Percentiles rank a stretch among this genome's conserved stretches.
Evolutionary conservation across 768 basidiomycete genomes (phyloP).

Genomic region (Pisolithus albus): DNA sequence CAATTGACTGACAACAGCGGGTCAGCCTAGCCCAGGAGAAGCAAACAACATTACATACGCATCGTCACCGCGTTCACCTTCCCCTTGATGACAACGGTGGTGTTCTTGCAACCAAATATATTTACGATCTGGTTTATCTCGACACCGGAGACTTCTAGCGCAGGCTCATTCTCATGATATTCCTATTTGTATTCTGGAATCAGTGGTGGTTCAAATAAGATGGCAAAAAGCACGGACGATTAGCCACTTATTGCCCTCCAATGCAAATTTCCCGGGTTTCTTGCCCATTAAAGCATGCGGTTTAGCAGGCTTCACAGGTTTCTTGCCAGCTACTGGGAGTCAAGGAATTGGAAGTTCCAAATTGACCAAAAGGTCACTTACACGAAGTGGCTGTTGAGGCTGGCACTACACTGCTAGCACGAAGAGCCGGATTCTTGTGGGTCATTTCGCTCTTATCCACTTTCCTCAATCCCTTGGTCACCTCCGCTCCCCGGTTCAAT

Average conservation of each 20-base stretch:
- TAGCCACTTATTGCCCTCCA: slow-evolving; percentile 92
- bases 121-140: slow-evolving; percentile 82
- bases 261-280: slow-evolving; percentile 82
- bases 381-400: slow-evolving; percentile 29
- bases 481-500: slow-evolving; percentile 81
- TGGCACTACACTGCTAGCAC: slow-evolving; percentile 49
- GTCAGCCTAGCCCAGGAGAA: slow-evolving; percentile 2
- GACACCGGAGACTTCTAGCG: slow-evolving; percentile 65
- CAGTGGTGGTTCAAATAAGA: not conserved
- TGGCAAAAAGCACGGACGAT: slow-evolving; percentile 49
- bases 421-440: slow-evolving; percentile 91
- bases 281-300: slow-evolving; percentile 79
- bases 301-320: slow-evolving; percentile 76
- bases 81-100: slow-evolving; percentile 77
- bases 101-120: slow-evolving; percentile 85
- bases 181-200: slow-evolving; percentile 47
- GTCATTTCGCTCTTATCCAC: slow-evolving; percentile 98
- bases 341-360: not conserved
- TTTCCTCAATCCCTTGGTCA: slow-evolving; percentile 87
- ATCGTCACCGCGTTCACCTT: slow-evolving; percentile 93
- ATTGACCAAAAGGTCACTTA: slow-evolving; percentile 27
- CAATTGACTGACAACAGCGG: slow-evolving; percentile 60
- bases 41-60: slow-evolving; percentile 36
- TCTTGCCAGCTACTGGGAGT: slow-evolving; percentile 37
- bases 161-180: slow-evolving; percentile 77